These are phyloP conservation scores for Acephala macrosclerotiorum DNA, from an alignment of 2,329 filamentous ascomycete genomes.

Conservation along the genomic window DNA sequence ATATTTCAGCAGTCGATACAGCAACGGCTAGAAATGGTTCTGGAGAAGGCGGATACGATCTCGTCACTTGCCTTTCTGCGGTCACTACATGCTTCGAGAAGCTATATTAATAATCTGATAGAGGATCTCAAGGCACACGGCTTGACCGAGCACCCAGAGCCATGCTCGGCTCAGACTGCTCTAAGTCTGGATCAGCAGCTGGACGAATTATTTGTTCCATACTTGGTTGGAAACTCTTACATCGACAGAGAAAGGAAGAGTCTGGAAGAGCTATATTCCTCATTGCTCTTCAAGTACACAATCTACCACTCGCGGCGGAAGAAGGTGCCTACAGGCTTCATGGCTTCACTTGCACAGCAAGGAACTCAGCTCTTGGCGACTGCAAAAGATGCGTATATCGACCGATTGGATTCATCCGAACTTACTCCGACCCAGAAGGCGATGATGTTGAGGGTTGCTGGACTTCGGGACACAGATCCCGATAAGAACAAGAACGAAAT, in stretches of 20 bases:
- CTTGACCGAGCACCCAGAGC: slow-evolving; percentile 92
- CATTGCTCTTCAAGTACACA: slow-evolving; percentile 93
- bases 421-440: slow-evolving; percentile 86
- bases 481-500: slow-evolving; percentile 80
- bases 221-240: slow-evolving; percentile 72
- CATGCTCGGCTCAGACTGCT: slow-evolving; percentile 85
- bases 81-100: slow-evolving; percentile 87
- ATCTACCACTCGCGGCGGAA: slow-evolving; percentile 91
- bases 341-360: slow-evolving; percentile 89
- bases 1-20: slow-evolving; percentile 99
- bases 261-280: slow-evolving; percentile 85
- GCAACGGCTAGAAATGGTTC: slow-evolving; percentile 91
- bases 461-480: slow-evolving; percentile 73
- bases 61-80: slow-evolving; percentile 92
- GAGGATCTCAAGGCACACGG: slow-evolving; percentile 96
- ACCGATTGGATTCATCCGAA: slow-evolving; percentile 87
- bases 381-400: slow-evolving; percentile 90
- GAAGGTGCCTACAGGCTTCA: slow-evolving; percentile 89
- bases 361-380: slow-evolving; percentile 88
- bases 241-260: slow-evolving; percentile 74
- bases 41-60: slow-evolving; percentile 91
- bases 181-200: slow-evolving; percentile 77
- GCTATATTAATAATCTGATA: slow-evolving; percentile 85
- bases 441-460: slow-evolving; percentile 89
- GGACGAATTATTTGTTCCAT: slow-evolving; percentile 79